Conservation (phyloP, 2,329 filamentous ascomycete genomes). For the Cordyceps cateniannulata region DNA sequence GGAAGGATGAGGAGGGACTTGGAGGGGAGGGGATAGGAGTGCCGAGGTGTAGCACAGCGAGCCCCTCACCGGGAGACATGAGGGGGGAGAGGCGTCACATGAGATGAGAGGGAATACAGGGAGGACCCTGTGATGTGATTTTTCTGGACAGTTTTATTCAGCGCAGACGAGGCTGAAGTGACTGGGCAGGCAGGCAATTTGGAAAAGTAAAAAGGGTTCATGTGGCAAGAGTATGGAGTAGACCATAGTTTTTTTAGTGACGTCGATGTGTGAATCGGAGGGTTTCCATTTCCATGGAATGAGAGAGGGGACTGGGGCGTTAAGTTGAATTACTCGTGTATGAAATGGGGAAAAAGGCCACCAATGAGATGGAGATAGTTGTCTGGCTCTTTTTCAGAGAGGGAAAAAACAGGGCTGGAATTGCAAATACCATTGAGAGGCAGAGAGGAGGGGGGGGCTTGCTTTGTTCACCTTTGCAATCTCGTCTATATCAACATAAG, state of each 20-base stretch:
- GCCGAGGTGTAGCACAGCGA: not conserved
- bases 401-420: not conserved
- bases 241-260: not conserved
- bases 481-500: not conserved
- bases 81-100: not conserved
- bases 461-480: not conserved
- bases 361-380: not conserved
- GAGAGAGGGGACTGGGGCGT: not conserved
- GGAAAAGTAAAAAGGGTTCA: not conserved
- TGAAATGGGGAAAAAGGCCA: not conserved
- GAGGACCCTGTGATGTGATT: not conserved
- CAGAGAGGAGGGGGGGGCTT: not conserved
- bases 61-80: not conserved
- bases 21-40: not conserved
- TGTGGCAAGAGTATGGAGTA: not conserved
- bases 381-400: not conserved
- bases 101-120: not conserved
- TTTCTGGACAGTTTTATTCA: not conserved
- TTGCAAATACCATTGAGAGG: not conserved
- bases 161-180: not conserved
- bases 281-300: not conserved
- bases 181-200: not conserved
- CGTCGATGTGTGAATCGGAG: not conserved
- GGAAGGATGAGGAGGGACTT: not conserved
- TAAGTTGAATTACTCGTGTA: conserved; percentile 3